A percentile compares a stretch with the other conserved stretches of the same genome.
phyloP scores from a whole-genome alignment of 2,329 filamentous ascomycete genomes.

The Hymenoscyphus fructigenus region DNA sequence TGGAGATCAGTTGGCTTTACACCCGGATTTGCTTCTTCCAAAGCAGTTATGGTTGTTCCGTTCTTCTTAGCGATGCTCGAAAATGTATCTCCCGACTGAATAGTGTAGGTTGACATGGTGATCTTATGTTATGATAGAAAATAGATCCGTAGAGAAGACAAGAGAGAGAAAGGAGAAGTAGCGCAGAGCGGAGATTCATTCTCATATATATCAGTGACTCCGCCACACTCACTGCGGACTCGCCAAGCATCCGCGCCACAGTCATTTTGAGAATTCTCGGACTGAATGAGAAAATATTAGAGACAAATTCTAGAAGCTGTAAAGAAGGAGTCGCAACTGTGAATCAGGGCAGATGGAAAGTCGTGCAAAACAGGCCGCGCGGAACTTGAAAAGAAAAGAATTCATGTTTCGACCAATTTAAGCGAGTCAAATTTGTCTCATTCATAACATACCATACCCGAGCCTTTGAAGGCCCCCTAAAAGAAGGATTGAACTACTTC shows the following conservation, averaged over 20 bases:
- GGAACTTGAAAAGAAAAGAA: too few relatives aligned
- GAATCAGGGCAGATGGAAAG: too few relatives aligned
- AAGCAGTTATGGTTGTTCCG: conserved; percentile 8
- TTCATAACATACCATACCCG: background rate
- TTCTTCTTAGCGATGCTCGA: conserved; percentile 10
- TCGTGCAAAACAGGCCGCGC: too few relatives aligned
- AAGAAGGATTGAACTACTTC: too few relatives aligned
- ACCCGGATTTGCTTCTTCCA: conserved; percentile 16
- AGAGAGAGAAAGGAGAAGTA: background rate
- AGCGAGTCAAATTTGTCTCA: too few relatives aligned
- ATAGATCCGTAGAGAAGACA: background rate
- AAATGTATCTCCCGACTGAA: conserved; percentile 18
- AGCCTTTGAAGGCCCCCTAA: background rate
- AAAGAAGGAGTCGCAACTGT: too few relatives aligned
- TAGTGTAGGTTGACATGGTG: conserved; percentile 14
- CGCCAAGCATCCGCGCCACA: background rate
- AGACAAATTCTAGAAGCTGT: too few relatives aligned
- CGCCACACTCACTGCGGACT: background rate
- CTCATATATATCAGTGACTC: background rate
- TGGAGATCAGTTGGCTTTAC: conserved; percentile 13
- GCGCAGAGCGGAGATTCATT: background rate
- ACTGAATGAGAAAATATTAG: too few relatives aligned
- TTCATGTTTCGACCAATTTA: too few relatives aligned
- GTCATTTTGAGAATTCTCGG: background rate
- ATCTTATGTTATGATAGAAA: background rate